Percentiles rank a stretch among this genome's conserved stretches.
These are phyloP conservation scores for Trypanosoma scelopori DNA, from an alignment of 208 protist genomes.

Conservation along the genomic window DNA sequence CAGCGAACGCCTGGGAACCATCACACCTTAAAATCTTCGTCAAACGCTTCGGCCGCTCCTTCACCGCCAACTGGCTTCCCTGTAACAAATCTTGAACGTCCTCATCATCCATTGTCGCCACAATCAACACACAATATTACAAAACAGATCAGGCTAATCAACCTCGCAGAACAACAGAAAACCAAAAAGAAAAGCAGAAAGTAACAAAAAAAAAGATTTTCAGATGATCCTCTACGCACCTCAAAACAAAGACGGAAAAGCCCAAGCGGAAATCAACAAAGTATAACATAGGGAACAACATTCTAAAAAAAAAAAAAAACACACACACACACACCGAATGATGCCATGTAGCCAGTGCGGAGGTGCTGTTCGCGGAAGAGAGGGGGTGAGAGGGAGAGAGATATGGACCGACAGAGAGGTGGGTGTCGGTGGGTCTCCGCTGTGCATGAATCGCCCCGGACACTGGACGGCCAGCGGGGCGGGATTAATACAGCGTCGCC, in stretches of 20 bases:
- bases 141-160: conserved; percentile 2
- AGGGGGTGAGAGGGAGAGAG: too few species aligned
- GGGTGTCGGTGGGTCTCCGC: conserved; percentile 10
- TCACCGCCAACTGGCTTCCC: conserved; percentile 14
- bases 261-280: too few species aligned
- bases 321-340: too few species aligned
- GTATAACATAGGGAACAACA: too few species aligned
- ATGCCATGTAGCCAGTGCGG: too few species aligned
- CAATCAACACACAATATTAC: not conserved
- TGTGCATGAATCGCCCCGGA: conserved; percentile 33
- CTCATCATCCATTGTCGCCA: conserved; percentile 47
- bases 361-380: not conserved
- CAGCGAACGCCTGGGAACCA: conserved; percentile 46
- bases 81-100: conserved; percentile 49
- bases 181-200: not conserved
- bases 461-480: conserved; percentile 20
- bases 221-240: too few species aligned
- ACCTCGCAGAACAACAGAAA: not conserved
- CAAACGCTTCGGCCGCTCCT: conserved; percentile 34
- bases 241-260: conserved; percentile 2
- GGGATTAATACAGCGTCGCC: conserved; percentile 34
- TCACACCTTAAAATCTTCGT: conserved; percentile 62
- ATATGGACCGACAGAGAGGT: too few species aligned
- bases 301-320: conserved; percentile 4
- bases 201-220: conserved; percentile 3